Conservation (phyloP, 1,139 yeast species). For the Scheffersomyces lignicola region DNA sequence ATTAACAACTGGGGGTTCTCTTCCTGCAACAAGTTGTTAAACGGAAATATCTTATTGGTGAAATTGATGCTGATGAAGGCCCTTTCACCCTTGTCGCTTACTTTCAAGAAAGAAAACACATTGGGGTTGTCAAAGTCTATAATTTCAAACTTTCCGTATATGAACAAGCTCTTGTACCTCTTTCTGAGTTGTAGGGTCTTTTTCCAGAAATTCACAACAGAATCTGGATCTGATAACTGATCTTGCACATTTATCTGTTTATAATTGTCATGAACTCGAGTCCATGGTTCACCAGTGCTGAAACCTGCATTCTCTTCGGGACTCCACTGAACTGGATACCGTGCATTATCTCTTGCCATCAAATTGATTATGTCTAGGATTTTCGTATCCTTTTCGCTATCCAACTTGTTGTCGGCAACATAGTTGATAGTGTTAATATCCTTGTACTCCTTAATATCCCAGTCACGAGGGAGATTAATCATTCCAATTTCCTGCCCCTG, state of each 20-base stretch:
- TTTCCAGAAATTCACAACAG: slow-evolving; percentile 48
- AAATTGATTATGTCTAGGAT: slow-evolving; percentile 33
- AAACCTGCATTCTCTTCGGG: slow-evolving; percentile 46
- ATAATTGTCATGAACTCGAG: slow-evolving; percentile 51
- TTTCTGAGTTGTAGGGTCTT: slow-evolving; percentile 44
- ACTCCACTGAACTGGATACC: slow-evolving; percentile 63
- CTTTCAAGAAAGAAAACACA: slow-evolving; percentile 39
- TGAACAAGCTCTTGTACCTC: slow-evolving; percentile 38
- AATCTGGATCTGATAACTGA: slow-evolving; percentile 46
- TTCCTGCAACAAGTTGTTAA: slow-evolving; percentile 22
- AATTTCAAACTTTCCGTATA: slow-evolving; percentile 47
- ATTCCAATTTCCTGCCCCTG: slow-evolving; percentile 64
- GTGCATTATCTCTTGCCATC: slow-evolving; percentile 52
- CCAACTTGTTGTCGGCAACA: slow-evolving; percentile 31
- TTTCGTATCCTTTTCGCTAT: slow-evolving; percentile 24
- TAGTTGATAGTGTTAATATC: slow-evolving; percentile 50
- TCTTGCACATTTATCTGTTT: slow-evolving; percentile 46
- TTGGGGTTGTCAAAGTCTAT: slow-evolving; percentile 37
- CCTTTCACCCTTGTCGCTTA: slow-evolving; percentile 15
- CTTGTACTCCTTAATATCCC: slow-evolving; percentile 50
- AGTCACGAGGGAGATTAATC: slow-evolving; percentile 44
- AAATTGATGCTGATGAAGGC: slow-evolving; percentile 48
- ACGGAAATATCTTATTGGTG: slow-evolving; percentile 26
- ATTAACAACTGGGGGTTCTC: slow-evolving; percentile 28
- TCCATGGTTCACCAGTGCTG: slow-evolving; percentile 54